Conservation (phyloP, 441 rosid genomes). For the Pelargonium hybrid region DNA sequence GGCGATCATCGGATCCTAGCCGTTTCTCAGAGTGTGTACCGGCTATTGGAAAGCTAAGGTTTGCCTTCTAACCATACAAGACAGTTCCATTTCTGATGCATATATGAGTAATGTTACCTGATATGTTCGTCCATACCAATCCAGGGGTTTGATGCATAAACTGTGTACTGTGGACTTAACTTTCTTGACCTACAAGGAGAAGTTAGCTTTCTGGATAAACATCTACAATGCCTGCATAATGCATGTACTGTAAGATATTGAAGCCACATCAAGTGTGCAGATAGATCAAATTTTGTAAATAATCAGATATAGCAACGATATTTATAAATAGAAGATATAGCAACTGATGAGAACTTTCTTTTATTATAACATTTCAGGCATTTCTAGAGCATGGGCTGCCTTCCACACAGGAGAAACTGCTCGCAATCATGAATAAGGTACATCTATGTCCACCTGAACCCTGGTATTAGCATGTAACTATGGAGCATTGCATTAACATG, state of each 20-base stretch:
- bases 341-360: background rate
- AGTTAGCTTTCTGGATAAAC: constrained; percentile 87
- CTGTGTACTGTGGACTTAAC: constrained; percentile 53
- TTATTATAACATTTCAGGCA: constrained; percentile 38
- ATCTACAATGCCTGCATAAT: constrained; percentile 78
- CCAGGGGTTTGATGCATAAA: constrained; percentile 55
- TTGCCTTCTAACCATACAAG: background rate
- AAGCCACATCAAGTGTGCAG: constrained; percentile 13
- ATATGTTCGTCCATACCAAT: background rate
- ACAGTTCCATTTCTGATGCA: too few species aligned
- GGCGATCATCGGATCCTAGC: constrained; percentile 39
- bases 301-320: background rate
- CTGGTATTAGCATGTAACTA: too few species aligned
- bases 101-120: background rate
- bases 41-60: constrained; percentile 54
- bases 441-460: background rate
- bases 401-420: constrained; percentile 64
- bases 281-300: too few species aligned
- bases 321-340: too few species aligned
- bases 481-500: background rate
- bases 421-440: constrained; percentile 80
- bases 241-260: constrained; percentile 61
- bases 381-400: constrained; percentile 79
- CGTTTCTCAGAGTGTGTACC: constrained; percentile 33
- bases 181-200: constrained; percentile 76